Base-by-base conservation (phyloP, 208 protist genomes). In the Trypanosoma vivax region DNA sequence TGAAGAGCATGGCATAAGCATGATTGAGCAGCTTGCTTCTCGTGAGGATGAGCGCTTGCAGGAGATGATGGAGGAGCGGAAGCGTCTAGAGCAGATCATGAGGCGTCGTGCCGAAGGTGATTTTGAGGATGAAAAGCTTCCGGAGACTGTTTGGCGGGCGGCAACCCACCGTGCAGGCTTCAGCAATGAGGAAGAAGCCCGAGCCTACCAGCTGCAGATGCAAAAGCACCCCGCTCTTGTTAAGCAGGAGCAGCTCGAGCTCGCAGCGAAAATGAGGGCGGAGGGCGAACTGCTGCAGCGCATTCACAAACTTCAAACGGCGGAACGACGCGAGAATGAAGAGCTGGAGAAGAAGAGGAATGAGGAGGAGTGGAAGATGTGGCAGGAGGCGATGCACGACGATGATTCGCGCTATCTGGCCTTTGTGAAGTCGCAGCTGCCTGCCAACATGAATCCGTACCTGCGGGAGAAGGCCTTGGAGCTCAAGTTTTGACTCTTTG, bases 361-460 rank as follows among this genome's bases (percentile, higher is more conserved):
- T 34, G 63, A 61, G 11, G 66, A 79, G 11, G 64, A 77, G 38
- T 48, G 48, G 14, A 55, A 54, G 5, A 50, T 53, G 23, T 65
- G 70, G 40, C 47, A 65, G 16, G 70, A 72, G 23, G 50, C 55
- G 11, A 47, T 65, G 56, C 64, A 65, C 58, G 46, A 50, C n/a
- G 83, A 91, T 18, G 78, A 89, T 27, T 70, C 53, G 16, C 45
- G 57, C 13, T 91, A 79, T 43, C 29, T 42, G 4, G 64, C 58
- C 19, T 91, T 81, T 52, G 74, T 94, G 21, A 64, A 75, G 42
- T 73, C 78, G 0, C 69, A 83, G 45, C 40, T 94, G 28, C 87
- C 87, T 13, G 41, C 39, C 0, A 65, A 89, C 51, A 79, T 89
- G 73, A 50, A 79, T 27, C 55, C 56, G n/a, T 59, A 57, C 37